Evolutionary conservation across 2,329 filamentous ascomycete genomes (phyloP).

Genomic region (Aureobasidium sp.): DNA sequence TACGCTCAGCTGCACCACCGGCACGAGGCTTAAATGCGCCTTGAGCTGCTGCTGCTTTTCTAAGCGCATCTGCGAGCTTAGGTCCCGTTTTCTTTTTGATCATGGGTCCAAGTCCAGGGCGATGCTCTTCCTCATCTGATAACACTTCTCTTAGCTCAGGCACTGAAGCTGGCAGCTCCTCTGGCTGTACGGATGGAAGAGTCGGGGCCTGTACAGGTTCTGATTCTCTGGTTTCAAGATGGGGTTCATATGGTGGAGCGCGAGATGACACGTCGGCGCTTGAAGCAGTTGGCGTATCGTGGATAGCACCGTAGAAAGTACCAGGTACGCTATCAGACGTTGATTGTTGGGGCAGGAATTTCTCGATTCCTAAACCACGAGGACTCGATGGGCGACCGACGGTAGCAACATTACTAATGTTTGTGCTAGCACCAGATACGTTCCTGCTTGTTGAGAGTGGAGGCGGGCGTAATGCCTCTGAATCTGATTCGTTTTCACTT

Average conservation of each 20-base stretch:
- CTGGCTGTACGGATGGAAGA: conserved; percentile 10
- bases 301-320: conserved; percentile 14
- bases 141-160: not conserved
- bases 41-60: conserved; percentile 69
- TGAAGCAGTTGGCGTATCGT: conserved; percentile 15
- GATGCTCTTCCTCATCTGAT: conserved; percentile 38
- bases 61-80: conserved; percentile 63
- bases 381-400: conserved; percentile 6
- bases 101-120: conserved; percentile 85
- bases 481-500: conserved; percentile 6
- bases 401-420: not conserved
- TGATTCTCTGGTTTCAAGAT: not conserved
- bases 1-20: conserved; percentile 74
- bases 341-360: not conserved
- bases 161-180: not conserved
- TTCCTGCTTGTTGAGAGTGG: conserved; percentile 18
- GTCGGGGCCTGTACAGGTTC: conserved; percentile 6
- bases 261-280: conserved; percentile 4
- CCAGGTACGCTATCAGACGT: conserved; percentile 4
- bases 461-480: conserved; percentile 23
- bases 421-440: conserved; percentile 10
- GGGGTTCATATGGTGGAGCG: not conserved
- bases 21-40: conserved; percentile 75
- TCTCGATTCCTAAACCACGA: conserved; percentile 7
- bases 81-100: conserved; percentile 69